phyloP scores from a whole-genome alignment of 1,139 yeast genomes.

The Meyerozyma athensensis region DNA sequence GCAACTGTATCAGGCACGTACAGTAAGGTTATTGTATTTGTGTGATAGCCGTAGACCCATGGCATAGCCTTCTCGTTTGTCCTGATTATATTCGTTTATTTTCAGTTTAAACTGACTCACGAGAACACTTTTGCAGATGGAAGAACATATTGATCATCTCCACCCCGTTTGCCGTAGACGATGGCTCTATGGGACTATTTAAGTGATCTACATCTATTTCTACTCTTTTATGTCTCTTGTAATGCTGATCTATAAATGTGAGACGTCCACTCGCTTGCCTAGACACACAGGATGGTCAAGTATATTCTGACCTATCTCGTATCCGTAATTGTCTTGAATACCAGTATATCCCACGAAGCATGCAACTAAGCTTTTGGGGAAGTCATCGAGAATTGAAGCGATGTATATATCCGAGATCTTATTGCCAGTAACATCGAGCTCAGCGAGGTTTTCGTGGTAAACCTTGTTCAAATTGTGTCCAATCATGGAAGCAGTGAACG shows the following conservation, averaged over 20 bases:
- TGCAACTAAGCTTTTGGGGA: conserved; percentile 13
- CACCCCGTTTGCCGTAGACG: conserved; percentile 37
- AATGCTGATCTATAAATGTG: background rate
- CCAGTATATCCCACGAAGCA: conserved; percentile 19
- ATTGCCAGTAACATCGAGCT: conserved; percentile 20
- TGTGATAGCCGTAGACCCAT: conserved; percentile 18
- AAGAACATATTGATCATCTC: conserved; percentile 40
- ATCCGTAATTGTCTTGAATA: conserved; percentile 20
- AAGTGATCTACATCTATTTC: conserved; percentile 31
- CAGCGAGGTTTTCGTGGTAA: conserved; percentile 15
- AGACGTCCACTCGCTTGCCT: conserved; percentile 17
- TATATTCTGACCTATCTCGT: conserved; percentile 19
- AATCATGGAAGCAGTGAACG: conserved; percentile 11
- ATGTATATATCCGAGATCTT: conserved; percentile 8
- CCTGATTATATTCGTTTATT: conserved; percentile 51
- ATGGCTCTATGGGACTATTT: conserved; percentile 38
- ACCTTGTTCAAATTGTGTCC: conserved; percentile 13
- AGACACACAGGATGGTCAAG: conserved; percentile 11
- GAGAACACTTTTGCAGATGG: conserved; percentile 49
- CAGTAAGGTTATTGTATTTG: background rate
- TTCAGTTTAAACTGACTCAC: conserved; percentile 46
- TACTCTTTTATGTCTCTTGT: too few species aligned
- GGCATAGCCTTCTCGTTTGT: conserved; percentile 49
- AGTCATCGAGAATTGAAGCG: background rate
- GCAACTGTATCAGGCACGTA: background rate